These are phyloP conservation scores for Domatiomyces catenatus DNA, from an alignment of 2,329 filamentous ascomycete genomes.

Conservation along the genomic window DNA sequence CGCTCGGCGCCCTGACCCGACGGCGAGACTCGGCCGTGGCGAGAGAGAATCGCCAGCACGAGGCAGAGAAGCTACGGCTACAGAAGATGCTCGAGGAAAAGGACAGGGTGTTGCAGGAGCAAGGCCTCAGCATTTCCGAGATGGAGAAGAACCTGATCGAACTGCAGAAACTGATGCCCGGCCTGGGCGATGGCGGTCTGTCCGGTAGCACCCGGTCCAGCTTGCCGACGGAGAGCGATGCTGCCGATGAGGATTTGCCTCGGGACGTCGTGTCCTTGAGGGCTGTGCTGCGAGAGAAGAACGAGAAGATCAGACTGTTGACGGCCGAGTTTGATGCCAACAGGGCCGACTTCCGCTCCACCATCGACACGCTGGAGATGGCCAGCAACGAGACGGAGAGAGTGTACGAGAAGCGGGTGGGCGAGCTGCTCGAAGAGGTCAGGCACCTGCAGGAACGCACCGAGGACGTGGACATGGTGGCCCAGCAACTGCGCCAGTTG, in stretches of 20 bases:
- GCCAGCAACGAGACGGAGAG: constrained; percentile 87
- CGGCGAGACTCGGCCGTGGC: constrained; percentile 18
- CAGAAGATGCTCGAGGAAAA: constrained; percentile 64
- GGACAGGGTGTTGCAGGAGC: constrained; percentile 76
- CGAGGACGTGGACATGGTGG: constrained; percentile 82
- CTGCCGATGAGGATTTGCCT: constrained; percentile 13
- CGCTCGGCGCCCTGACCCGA: constrained; percentile 5
- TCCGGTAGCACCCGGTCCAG: background rate
- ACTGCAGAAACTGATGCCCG: constrained; percentile 55
- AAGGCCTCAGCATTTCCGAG: constrained; percentile 64
- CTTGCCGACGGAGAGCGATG: constrained; percentile 4
- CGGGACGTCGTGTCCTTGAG: constrained; percentile 64
- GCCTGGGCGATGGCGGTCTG: constrained; percentile 5
- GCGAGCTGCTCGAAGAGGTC: constrained; percentile 59
- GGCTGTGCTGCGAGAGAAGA: constrained; percentile 78
- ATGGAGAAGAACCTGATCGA: constrained; percentile 85
- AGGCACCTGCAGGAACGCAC: constrained; percentile 61
- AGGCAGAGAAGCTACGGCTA: constrained; percentile 60
- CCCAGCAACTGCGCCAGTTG: constrained; percentile 79
- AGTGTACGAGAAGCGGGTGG: constrained; percentile 59
- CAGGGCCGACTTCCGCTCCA: constrained; percentile 87
- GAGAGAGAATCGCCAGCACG: constrained; percentile 26
- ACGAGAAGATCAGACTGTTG: constrained; percentile 85
- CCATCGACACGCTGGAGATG: constrained; percentile 89
- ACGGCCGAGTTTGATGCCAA: constrained; percentile 91